phyloP scores from a whole-genome alignment of 2,329 filamentous ascomycete genomes.

The Colletotrichum sp. region DNA sequence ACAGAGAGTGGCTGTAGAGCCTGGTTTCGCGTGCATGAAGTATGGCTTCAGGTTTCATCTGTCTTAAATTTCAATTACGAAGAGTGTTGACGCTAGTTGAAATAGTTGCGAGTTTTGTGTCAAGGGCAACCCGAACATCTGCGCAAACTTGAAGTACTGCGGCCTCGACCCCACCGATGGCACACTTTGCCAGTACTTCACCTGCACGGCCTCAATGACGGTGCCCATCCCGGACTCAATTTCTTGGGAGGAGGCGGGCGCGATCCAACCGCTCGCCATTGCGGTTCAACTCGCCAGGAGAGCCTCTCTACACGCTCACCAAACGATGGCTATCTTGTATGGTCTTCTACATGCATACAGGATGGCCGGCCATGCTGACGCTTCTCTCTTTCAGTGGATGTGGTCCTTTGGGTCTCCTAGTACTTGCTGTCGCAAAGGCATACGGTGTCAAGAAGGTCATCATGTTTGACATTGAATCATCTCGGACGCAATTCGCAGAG shows the following conservation, averaged over 20 bases:
- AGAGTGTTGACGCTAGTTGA: rapidly evolving
- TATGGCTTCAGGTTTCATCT: neutral
- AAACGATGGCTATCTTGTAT: neutral
- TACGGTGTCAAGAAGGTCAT: neutral
- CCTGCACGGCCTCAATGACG: neutral
- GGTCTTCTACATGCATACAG: rapidly evolving
- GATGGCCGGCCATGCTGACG: neutral
- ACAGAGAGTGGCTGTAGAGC: neutral
- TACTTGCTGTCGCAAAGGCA: neutral
- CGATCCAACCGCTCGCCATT: neutral
- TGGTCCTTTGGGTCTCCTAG: neutral
- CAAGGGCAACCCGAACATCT: neutral
- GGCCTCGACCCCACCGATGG: neutral
- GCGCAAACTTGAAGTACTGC: neutral
- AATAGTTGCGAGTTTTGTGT: neutral
- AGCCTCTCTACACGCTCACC: neutral
- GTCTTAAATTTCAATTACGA: rapidly evolving
- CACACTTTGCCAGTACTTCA: neutral
- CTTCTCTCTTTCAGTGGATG: neutral
- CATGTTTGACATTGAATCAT: neutral
- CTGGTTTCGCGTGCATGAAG: neutral
- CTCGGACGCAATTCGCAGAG: neutral
- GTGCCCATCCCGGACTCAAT: neutral
- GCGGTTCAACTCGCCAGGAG: neutral
- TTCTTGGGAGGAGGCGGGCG: neutral